Base-by-base conservation (phyloP, 495 filamentous ascomycete species). In the Hyaloscypha variabilis region DNA sequence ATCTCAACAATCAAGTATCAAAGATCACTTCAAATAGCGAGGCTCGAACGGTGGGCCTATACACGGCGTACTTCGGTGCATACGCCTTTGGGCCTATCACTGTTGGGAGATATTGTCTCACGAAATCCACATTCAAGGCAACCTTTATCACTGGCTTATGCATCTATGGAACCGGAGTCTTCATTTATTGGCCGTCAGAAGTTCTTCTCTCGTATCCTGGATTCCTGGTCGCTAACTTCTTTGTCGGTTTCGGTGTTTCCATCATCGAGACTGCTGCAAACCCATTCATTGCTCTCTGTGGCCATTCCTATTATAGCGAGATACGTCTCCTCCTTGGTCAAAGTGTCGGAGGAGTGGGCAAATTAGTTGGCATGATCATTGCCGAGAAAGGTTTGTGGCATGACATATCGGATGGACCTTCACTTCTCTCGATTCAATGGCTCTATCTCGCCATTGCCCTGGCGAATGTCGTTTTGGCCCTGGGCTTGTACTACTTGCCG, bases 381-480 rank as follows among this genome's bases (percentile, higher is more conserved):
- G 88, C 85, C 4, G 83, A 86, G 6, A 86, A 85, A 58, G 87
- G 86, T 26, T 88, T 91, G 76, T 92, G 90, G 73, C 80, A 75
- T 26, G 72, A 72, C 17, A 54, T 52, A 31, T 60, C 62, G 53
- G 71, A 78, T 8, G 68, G 69, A 13, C 76, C 75, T 1, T 34
- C n/a, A 23, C 74, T 84, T 4, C 79, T 89, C 52, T 80, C 86
- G 52, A 88, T 92, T 34, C 90, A 92, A 70, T 91, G 90, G 89
- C 82, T 87, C 0, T 92, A 91, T 70, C 82, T 91, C 1, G 88
- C 82, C 56, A 87, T 91, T 55, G 90, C 88, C 8, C 82, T 89
- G 30, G 85, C 91, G 62, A 88, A 87, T 62, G 88, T 87, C 55
- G 75, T 82, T 24, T 82, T 90, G 30, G 84, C 82, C 2, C 72